Conservation (phyloP, 345 rosid genomes). For the Dimocarpus longan region DNA sequence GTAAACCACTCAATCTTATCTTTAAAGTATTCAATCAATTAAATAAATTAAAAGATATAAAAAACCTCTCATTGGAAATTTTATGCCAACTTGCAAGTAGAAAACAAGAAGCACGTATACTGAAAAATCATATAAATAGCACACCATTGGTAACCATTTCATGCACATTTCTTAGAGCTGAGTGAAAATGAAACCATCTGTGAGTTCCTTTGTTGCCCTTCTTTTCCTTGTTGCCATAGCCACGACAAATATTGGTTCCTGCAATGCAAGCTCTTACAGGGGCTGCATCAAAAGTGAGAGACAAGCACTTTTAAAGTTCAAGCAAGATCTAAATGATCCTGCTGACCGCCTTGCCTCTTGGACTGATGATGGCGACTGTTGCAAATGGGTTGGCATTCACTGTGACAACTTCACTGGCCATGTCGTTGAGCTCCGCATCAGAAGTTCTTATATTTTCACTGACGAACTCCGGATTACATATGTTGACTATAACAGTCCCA, state of each 20-base stretch:
- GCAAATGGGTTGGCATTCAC: not conserved
- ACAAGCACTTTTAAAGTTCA: constrained; percentile 3
- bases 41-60: no score
- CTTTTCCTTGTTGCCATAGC: not conserved
- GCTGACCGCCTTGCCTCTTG: not conserved
- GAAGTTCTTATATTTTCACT: not conserved
- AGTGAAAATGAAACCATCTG: not conserved
- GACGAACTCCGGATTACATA: no score
- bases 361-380: not conserved
- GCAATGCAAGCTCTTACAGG: not conserved
- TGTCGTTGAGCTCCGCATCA: not conserved
- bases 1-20: no score
- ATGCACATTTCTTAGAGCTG: not conserved
- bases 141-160: not conserved
- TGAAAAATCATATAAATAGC: no score
- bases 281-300: not conserved
- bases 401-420: constrained; percentile 3
- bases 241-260: not conserved
- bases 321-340: not conserved
- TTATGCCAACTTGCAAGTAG: no score
- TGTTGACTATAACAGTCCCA: not conserved
- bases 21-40: no score
- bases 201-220: not conserved
- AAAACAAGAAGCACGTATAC: no score
- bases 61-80: no score